These are phyloP conservation scores for Triadica sebifera DNA, from an alignment of 345 rosid genomes.

Conservation along the genomic window DNA sequence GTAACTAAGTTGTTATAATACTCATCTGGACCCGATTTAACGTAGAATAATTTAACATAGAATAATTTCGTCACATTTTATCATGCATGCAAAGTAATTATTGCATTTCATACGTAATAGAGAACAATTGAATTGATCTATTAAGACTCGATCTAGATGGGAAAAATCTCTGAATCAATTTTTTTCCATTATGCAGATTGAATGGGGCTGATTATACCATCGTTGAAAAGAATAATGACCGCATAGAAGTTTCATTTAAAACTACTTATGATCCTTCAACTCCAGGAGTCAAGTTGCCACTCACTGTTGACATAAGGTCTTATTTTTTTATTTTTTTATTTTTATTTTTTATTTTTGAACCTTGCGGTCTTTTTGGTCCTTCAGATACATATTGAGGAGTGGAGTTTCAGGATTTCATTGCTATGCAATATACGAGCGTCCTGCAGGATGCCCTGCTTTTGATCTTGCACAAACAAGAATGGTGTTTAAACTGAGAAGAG, in stretches of 20 bases:
- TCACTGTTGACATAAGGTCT: constrained; percentile 38
- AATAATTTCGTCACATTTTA: no score
- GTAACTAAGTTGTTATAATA: no score
- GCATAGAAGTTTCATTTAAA: constrained; percentile 40
- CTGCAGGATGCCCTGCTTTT: constrained; percentile 28
- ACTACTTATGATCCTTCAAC: constrained; percentile 25
- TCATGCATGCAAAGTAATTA: no score
- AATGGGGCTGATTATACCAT: constrained; percentile 30
- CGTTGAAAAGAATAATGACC: constrained; percentile 21
- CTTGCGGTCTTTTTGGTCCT: background rate
- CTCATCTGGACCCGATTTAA: no score
- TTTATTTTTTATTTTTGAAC: no score
- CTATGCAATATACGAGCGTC: constrained; percentile 35
- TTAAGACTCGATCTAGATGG: no score
- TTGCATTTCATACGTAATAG: no score
- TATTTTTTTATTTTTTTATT: background rate
- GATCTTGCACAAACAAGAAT: constrained; percentile 41
- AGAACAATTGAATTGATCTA: no score
- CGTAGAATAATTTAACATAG: no score
- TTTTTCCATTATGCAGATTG: constrained; percentile 18
- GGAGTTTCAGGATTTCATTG: constrained; percentile 41
- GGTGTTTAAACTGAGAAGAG: constrained; percentile 33
- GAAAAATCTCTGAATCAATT: no score
- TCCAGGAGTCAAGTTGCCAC: constrained; percentile 26
- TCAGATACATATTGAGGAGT: constrained; percentile 37